Evolutionary conservation across 73 alveolate species (phyloP), one percentile per base, ranked within the genome.

Genomic region (Stentor roeselii): DNA sequence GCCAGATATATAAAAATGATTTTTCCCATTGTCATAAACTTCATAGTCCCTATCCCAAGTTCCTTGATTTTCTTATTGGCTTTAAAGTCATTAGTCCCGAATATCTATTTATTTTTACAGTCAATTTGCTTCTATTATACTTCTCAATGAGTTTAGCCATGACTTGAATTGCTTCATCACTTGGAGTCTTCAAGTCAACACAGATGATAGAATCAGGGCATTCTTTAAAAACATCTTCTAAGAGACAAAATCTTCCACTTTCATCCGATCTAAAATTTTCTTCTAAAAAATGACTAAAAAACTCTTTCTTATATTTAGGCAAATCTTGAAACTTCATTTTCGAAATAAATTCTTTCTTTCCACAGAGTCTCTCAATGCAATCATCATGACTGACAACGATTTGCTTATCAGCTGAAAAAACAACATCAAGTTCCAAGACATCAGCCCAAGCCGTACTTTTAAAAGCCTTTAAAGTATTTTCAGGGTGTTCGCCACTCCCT

Each of bases 401-500:
- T 1, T 27, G 1, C 42, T 2, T 67, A 67, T 67, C 80, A 27
- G 21, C 34, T 36, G 80, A 30, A 14, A 27, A 27, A 40, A 67
- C 42, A 1, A 67, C 37, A 67, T 67, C 80, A 67, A 67, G 80
- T 32, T 67, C 80, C 27, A 67, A 40, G 21, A 67, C 34, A 32
- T 67, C 80, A 1, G 41, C n/a, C 27, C 41, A 21, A 27, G 21
- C 34, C 21, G 41, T 30, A 34, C 34, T 67, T 67, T 21, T 0
- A 67, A 21, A 32, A 30, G 80, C 80, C 11, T 67, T 40, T 67
- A 67, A 2, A 21, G 80, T 67, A 67, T 67, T 67, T 67, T 67
- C 80, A 67, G 80, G 80, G 1, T 67, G 21, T 67, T 67, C 80
- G 11, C 27, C 37, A 67, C 50, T 30, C 34, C 80, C 80, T 27